Base-by-base conservation (phyloP, 2,329 filamentous ascomycete genomes). In the Colletotrichum tropicicola region DNA sequence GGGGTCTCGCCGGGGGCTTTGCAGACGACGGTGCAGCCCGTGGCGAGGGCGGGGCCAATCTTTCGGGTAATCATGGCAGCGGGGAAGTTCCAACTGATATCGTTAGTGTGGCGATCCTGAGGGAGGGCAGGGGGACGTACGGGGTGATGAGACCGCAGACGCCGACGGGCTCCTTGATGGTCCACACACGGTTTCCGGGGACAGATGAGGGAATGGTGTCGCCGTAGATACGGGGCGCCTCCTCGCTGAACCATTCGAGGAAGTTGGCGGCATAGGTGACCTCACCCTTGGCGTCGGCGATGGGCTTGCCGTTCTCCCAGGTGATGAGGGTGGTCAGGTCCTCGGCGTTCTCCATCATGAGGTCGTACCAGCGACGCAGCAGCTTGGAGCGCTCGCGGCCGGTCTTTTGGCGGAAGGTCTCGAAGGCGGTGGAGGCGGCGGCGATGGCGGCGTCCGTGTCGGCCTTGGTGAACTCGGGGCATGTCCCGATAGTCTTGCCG, bases 1-100 rank as follows among this genome's bases (percentile, higher is more conserved):
- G 95, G 96, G 1, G 96, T 98, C 82, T 98, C 95, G 51, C 91
- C 90, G 1, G 95, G 94, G 15, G 94, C 91, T 78, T 99, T 99
- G 72, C 90, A 90, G 2, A 98, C 94, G 2, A 97, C 92, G 0
- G 95, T 97, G 80, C 95, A 98, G 63, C 96, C 96, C n/a, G 94
- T 94, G 17, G 96, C 96, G 59, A 98, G 84, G 8, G 92, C 92
- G 2, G 92, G 88, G 2, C 87, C 89, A 53, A 89, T 84, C 76
- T 92, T 92, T 65, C 89, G 81, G 6, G 89, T 91, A 68, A 92
- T 88, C 91, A 93, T 93, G 52, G 90, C 90, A 3, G 90, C 88
- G 12, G 91, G 91, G 73, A 97, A 97, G 79, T 97, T 97, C 93
- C 93, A 96, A 59, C 84, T 86, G 2, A 5, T 44, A 44, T 10